Evolutionary conservation across 164 flowering plant species (phyloP), one percentile per base, ranked within the genome.

Genomic region (Platanus orientalis): DNA sequence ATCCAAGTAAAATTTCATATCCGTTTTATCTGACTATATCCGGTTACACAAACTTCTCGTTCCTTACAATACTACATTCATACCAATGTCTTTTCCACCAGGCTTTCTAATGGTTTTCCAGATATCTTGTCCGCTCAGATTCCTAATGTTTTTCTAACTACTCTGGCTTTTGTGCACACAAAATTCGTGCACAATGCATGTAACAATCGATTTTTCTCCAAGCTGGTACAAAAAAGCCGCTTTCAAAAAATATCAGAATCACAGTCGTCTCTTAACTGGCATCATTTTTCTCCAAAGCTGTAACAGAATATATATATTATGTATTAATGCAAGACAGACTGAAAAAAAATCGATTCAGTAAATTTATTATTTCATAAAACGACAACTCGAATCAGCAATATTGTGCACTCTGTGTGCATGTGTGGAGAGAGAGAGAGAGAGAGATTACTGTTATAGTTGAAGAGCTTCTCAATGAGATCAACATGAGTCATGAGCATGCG

Each of bases 401-500:
- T 27, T 19, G 28, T 19, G 1, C 4, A 27, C 40, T 56, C 23
- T n/a, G 7, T 36, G 30, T 20, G 40, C 5, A 44, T 13, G 17
- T 42, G 17, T 10, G 10, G 40, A 47, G 64, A 63, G n/a, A 44
- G 63, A 63, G 65, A 55, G 66, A 39, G 65, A 64, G 75, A 73
- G 65, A 67, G 52, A 54, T 62, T 86, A 88, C 96, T 83, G 61
- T 92, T 92, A 80, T 92, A 90, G 79, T 93, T 93, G 58, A 93
- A 79, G 58, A 93, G 90, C 87, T 93, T 90, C 86, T 93, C 98
- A 44, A 92, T 92, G 67, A 92, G 95, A 63, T 92, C 96, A 17
- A 92, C 96, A 49, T 92, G 98, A 32, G 98, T 92, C 98, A 92
- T 92, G 51, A 90, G 87, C 95, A 92, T 92, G 34, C 96, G 70